Base-by-base conservation (phyloP, 257 asterid species). In the Gynochthodes officinalis region DNA sequence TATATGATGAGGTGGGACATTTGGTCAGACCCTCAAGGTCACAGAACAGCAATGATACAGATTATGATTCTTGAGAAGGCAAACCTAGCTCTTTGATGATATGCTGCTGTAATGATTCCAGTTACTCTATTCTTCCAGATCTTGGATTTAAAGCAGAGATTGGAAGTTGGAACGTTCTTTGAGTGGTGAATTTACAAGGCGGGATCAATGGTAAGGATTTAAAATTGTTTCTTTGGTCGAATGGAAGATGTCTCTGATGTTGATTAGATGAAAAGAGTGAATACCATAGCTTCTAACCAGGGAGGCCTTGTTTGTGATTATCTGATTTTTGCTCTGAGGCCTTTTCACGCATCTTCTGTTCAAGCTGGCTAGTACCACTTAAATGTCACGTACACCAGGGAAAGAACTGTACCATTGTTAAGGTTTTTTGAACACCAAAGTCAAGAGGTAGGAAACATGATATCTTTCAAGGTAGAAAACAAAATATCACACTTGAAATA, bases 1-100 rank as follows among this genome's bases (percentile, higher is more conserved):
- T 87, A 73, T 90, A 87, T 52, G 96, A 90, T 30, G 90, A 85
- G 55, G 71, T 57, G 50, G 97, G 96, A 71, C 85, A 65, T 52
- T 82, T 90, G 18, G 33, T 90, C 49, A 85, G 84, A 76, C 76
- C 70, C 68, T 76, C 91, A 19, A 77, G 78, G 16, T 60, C 83
- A 33, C 82, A 52, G 60, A 74, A 81, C 75, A 77, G 25, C 14
- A 69, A 50, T 27, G 85, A 82, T 68, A 61, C 70, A 27, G 89
- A 82, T 78, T 81, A 85, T 73, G 88, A 84, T 64, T 35, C 77
- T 77, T 77, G 73, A 73, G 74, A 72, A 64, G 69, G 49, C 30
- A 15, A 27, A 54, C 39, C 19, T 19, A 50, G 44, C 54, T 32
- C 57, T 67, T 11, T 55, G 67, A 63, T 25, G 52, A 53, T 54